Base-by-base conservation (phyloP, 768 basidiomycete species). In the Panaeolus papilionaceus region DNA sequence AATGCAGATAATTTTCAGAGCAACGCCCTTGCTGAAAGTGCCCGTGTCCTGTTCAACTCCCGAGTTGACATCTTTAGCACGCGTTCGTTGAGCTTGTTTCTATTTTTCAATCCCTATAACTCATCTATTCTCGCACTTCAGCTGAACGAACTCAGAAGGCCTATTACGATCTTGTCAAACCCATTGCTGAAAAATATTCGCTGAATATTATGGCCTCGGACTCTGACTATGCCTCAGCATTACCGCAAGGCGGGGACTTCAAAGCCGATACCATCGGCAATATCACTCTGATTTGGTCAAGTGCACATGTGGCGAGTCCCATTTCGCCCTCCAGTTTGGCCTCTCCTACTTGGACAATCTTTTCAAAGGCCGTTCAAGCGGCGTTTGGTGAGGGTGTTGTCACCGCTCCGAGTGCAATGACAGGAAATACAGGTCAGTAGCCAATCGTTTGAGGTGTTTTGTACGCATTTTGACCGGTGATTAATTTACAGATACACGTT, bases 401-500 rank as follows among this genome's bases (percentile, higher is more conserved):
- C 42, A 72, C 75, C 6, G 70, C 76, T 11, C 76, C 76, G 7
- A 77, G 75, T 62, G 75, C 75, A 20, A 76, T 76, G 76, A 77
- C 76, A 1, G 76, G 76, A 18, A 77, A 77, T 63, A 77, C 76
- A 65, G 75, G 75, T 74, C 38, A 28, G 73, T 61, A 14, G 38
- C 42, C 6, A 37, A 3, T 16, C 33, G 5, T 64, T 47, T 47
- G 23, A 62, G 4, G 11, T 23, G 10, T 28, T 10, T 3, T 37
- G 16, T 11, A 12, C 6, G 9, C 16, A 16, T 58, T 28, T 23
- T 28, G 2, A 33, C 16, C 12, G 16, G 12, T 16, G 20, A 33
- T 33, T 11, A 28, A 65, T 67, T 66, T 49, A 10, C 42, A 71
- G 76, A 77, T 64, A 77, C 76, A n/a, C 74, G 76, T 5, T 70